Conservation (phyloP, 805 yeast species). For the Hagleromyces aurorensis region DNA sequence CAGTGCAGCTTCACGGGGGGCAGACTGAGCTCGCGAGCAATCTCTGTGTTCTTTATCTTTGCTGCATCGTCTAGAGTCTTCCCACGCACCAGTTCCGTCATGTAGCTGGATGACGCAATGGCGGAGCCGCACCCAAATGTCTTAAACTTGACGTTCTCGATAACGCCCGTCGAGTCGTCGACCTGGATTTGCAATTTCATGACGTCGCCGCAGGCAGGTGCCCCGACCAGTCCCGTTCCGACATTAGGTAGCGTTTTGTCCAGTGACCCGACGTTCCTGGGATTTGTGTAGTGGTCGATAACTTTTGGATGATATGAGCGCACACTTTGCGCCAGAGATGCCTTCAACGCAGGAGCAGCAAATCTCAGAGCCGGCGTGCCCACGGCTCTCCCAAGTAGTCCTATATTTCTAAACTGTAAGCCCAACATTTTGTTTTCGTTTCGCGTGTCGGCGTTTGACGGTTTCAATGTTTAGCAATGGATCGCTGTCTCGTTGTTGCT, state of each 20-base stretch:
- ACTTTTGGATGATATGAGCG: conserved; percentile 83
- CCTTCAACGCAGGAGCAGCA: conserved; percentile 1
- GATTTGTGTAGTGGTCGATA: conserved; percentile 92
- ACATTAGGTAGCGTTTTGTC: conserved; percentile 69
- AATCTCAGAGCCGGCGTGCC: conserved; percentile 4
- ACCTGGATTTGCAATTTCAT: conserved; percentile 96
- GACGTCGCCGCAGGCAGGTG: conserved; percentile 99
- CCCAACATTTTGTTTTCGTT: too few species aligned
- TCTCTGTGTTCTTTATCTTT: conserved; percentile 83
- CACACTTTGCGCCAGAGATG: conserved; percentile 18
- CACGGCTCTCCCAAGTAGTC: neutral
- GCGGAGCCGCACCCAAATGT: conserved; percentile 99
- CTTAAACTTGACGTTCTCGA: conserved; percentile 92
- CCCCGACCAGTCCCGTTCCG: conserved; percentile 97
- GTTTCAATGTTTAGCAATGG: too few species aligned
- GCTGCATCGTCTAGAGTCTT: conserved; percentile 91
- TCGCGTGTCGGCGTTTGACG: too few species aligned
- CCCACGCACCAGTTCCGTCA: conserved; percentile 92
- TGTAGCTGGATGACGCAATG: conserved; percentile 90
- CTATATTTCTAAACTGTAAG: neutral
- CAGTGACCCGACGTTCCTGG: conserved; percentile 92
- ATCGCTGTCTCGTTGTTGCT: too few species aligned
- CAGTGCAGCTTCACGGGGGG: conserved; percentile 98
- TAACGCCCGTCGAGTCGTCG: conserved; percentile 80
- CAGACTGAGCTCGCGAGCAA: conserved; percentile 87